Conservation (phyloP, 768 basidiomycete species). For the Leccinum sublutescens region DNA sequence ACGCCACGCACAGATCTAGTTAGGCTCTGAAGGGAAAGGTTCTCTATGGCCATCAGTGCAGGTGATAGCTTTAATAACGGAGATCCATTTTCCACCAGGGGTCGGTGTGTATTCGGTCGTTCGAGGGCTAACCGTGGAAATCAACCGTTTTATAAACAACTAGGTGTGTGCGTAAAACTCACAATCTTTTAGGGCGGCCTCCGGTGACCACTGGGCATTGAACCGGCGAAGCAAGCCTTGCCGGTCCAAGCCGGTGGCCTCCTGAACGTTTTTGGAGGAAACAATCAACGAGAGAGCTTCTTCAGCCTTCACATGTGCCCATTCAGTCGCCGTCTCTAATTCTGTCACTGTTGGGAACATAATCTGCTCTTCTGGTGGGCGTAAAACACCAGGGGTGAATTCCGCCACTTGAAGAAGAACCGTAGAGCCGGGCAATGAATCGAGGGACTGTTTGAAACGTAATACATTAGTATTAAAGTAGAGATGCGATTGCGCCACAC, state of each 20-base stretch:
- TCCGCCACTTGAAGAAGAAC: constrained; percentile 37
- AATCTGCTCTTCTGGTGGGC: constrained; percentile 43
- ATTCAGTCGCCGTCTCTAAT: constrained; percentile 21
- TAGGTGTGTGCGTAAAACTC: constrained; percentile 31
- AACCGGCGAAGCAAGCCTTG: constrained; percentile 54
- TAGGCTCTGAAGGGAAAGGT: constrained; percentile 83
- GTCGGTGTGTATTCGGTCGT: constrained; percentile 51
- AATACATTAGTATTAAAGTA: constrained; percentile 15
- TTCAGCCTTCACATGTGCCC: constrained; percentile 49
- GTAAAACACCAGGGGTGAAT: constrained; percentile 41
- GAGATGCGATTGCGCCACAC: constrained; percentile 19
- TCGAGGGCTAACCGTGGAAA: constrained; percentile 48
- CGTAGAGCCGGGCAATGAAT: constrained; percentile 37
- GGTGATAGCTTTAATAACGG: constrained; percentile 81
- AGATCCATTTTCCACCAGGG: constrained; percentile 66
- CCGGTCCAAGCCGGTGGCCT: constrained; percentile 62
- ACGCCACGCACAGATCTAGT: constrained; percentile 76
- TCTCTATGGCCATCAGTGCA: constrained; percentile 87
- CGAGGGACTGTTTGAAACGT: constrained; percentile 42
- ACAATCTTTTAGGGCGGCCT: constrained; percentile 76
- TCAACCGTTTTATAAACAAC: constrained; percentile 10
- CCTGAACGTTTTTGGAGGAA: constrained; percentile 52
- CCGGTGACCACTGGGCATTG: constrained; percentile 65
- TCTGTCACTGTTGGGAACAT: constrained; percentile 37
- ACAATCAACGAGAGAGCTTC: constrained; percentile 56